These are phyloP conservation scores for Paratrimastix pyriformis DNA, from an alignment of 78 protist genomes.

Conservation along the genomic window DNA sequence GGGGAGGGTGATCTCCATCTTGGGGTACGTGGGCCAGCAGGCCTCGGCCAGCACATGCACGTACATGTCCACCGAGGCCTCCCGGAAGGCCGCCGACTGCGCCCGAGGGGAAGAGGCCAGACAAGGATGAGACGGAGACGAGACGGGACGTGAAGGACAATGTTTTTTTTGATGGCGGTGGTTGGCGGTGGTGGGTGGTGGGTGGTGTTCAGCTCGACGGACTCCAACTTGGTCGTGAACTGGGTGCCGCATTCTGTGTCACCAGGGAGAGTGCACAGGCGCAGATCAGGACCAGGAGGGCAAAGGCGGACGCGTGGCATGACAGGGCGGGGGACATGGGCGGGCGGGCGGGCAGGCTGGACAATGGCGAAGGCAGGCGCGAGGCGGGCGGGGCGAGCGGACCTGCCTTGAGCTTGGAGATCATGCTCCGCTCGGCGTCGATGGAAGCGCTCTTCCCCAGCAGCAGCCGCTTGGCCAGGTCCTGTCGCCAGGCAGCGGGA, in stretches of 20 bases:
- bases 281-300: too few relatives aligned
- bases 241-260: slow-evolving; percentile 70
- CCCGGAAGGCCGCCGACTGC: not conserved
- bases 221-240: slow-evolving; percentile 80
- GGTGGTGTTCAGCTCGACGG: not conserved
- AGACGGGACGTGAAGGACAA: not conserved
- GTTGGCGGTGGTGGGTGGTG: not conserved
- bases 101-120: too few relatives aligned
- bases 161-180: not conserved
- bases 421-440: slow-evolving; percentile 76
- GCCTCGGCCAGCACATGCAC: slow-evolving; percentile 68
- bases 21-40: slow-evolving; percentile 73
- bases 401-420: slow-evolving; percentile 67
- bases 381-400: too few relatives aligned
- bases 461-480: slow-evolving; percentile 80
- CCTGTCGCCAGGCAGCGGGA: too few relatives aligned
- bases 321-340: too few relatives aligned
- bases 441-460: slow-evolving; percentile 51
- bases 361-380: too few relatives aligned
- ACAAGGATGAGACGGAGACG: too few relatives aligned
- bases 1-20: slow-evolving; percentile 37
- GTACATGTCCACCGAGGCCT: slow-evolving; percentile 35
- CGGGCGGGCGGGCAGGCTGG: too few relatives aligned
- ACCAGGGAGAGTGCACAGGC: not conserved
- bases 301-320: too few relatives aligned